These are phyloP conservation scores for Gonapodya prolifera DNA, from an alignment of 192 early-diverging fungal species.

Conservation along the genomic window DNA sequence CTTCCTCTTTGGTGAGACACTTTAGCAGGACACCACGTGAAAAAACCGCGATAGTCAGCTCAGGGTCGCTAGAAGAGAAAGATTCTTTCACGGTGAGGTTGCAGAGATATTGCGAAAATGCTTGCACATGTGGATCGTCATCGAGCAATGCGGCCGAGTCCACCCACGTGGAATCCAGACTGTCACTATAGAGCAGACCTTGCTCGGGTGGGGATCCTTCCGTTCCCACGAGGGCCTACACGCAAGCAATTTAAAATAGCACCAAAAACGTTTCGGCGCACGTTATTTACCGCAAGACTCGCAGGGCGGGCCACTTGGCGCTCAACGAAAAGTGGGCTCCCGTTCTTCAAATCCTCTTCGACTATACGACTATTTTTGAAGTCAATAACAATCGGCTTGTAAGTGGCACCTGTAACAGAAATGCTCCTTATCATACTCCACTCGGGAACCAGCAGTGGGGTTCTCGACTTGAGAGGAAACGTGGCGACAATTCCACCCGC, in stretches of 20 bases:
- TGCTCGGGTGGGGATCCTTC: too few relatives aligned
- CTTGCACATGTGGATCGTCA: constrained; percentile 11
- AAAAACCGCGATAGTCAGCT: constrained; percentile 16
- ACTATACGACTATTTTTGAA: neutral
- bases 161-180: too few relatives aligned
- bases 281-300: neutral
- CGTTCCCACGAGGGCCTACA: too few relatives aligned
- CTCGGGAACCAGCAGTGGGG: constrained; percentile 49
- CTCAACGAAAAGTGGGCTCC: neutral
- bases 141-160: too few relatives aligned
- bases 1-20: constrained; percentile 35
- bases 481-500: neutral
- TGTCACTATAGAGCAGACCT: too few relatives aligned
- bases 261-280: neutral
- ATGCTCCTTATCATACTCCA: constrained; percentile 10
- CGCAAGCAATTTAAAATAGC: neutral
- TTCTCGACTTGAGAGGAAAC: constrained; percentile 21
- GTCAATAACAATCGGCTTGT: neutral
- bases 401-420: neutral
- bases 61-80: neutral
- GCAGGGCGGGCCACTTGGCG: neutral
- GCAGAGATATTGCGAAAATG: constrained; percentile 14
- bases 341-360: neutral
- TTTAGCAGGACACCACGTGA: constrained; percentile 31
- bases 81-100: neutral